These are phyloP conservation scores for Scheffersomyces cryptocercus DNA, from an alignment of 1,139 yeast genomes.

Conservation along the genomic window DNA sequence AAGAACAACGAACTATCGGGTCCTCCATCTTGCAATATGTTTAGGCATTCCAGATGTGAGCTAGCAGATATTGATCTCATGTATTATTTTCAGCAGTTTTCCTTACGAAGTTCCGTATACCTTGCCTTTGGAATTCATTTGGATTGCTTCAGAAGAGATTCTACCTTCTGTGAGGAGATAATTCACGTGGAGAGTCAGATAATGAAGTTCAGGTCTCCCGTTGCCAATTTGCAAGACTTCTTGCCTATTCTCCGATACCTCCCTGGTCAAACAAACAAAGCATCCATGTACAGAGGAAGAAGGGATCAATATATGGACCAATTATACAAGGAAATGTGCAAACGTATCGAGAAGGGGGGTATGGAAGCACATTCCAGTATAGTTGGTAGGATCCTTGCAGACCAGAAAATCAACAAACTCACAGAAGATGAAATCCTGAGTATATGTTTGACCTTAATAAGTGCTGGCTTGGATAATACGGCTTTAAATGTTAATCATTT, in stretches of 20 bases:
- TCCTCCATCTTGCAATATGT: slow-evolving; percentile 23
- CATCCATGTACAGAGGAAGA: slow-evolving; percentile 40
- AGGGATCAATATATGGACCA: slow-evolving; percentile 58
- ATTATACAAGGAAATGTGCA: slow-evolving; percentile 21
- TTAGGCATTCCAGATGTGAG: slow-evolving; percentile 11
- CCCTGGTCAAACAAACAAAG: slow-evolving; percentile 22
- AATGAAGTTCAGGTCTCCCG: slow-evolving; percentile 62
- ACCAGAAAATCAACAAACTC: slow-evolving; percentile 13
- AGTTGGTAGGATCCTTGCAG: slow-evolving; percentile 42
- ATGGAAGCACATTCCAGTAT: slow-evolving; percentile 32
- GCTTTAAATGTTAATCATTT: slow-evolving; percentile 64
- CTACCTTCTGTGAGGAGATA: slow-evolving; percentile 51
- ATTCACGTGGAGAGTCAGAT: slow-evolving; percentile 65
- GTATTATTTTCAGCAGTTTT: slow-evolving; percentile 50
- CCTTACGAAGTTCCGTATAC: slow-evolving; percentile 55
- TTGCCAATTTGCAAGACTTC: slow-evolving; percentile 62
- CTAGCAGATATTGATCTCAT: slow-evolving; percentile 42
- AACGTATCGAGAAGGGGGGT: slow-evolving; percentile 11
- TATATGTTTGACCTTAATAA: slow-evolving; percentile 71
- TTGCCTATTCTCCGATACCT: slow-evolving; percentile 52
- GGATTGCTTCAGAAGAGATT: slow-evolving; percentile 42
- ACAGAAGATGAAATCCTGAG: slow-evolving; percentile 53
- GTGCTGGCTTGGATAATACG: slow-evolving; percentile 78
- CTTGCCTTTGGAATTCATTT: slow-evolving; percentile 62
- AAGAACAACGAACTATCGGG: slow-evolving; percentile 19